Percentiles rank a stretch among this genome's conserved stretches.
Conservation (phyloP, 192 early-diverging fungal species). For the Rhizophagus clarus region DNA sequence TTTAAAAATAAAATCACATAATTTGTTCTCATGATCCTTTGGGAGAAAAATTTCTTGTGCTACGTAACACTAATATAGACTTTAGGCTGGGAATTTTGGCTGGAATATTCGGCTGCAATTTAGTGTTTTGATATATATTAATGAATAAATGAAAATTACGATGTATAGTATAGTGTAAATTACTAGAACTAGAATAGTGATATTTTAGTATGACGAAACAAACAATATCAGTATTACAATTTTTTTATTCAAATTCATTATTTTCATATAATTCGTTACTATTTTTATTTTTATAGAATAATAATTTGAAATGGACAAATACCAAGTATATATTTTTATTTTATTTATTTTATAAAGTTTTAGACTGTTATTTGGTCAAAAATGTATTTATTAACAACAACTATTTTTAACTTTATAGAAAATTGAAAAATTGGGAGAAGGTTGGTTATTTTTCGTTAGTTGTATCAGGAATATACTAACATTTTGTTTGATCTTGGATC, state of each 20-base stretch:
- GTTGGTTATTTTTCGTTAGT: conserved; percentile 35
- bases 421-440: conserved; percentile 98
- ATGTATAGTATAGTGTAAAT: not conserved
- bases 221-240: too few relatives aligned
- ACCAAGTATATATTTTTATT: conserved; percentile 4
- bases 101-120: too few relatives aligned
- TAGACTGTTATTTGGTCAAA: not conserved
- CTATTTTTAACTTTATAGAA: conserved; percentile 58
- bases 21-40: too few relatives aligned
- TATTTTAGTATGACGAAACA: too few relatives aligned
- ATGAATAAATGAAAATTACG: not conserved
- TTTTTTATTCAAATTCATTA: too few relatives aligned
- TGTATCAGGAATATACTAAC: not conserved
- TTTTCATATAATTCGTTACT: not conserved
- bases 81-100: too few relatives aligned
- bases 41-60: too few relatives aligned
- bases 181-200: not conserved
- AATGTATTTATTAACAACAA: too few relatives aligned
- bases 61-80: too few relatives aligned
- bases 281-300: not conserved
- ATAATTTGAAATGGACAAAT: conserved; percentile 27
- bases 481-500: not conserved
- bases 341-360: not conserved
- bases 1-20: too few relatives aligned
- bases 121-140: too few relatives aligned